phyloP scores from a whole-genome alignment of 768 basidiomycete species.

The Suillus decipiens region DNA sequence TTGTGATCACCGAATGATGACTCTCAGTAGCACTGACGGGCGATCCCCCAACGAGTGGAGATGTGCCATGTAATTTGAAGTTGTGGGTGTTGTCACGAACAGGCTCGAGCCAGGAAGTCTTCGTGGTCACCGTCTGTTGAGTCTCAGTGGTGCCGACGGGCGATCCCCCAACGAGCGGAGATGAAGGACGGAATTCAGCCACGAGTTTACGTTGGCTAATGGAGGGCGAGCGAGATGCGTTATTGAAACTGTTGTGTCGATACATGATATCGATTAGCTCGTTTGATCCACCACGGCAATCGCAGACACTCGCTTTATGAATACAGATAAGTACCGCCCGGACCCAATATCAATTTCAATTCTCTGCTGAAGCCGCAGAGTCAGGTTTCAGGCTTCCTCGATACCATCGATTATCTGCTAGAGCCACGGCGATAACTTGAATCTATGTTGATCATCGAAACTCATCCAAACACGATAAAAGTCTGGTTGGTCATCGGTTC shows the following conservation, averaged over 20 bases:
- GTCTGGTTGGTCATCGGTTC: neutral
- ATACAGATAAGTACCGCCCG: slow-evolving; percentile 2
- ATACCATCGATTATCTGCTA: slow-evolving; percentile 3
- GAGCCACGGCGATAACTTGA: neutral
- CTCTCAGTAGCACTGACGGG: neutral
- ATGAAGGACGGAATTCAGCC: neutral
- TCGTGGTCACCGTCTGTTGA: slow-evolving; percentile 6
- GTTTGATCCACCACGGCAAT: neutral
- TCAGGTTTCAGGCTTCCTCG: slow-evolving; percentile 4
- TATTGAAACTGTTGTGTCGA: neutral
- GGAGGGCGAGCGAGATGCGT: neutral
- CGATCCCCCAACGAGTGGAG: slow-evolving; percentile 31
- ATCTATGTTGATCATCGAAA: slow-evolving; percentile 5
- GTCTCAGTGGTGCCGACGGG: neutral
- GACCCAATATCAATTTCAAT: neutral
- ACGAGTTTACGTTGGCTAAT: slow-evolving; percentile 5
- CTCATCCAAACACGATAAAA: neutral
- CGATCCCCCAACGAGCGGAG: slow-evolving; percentile 3
- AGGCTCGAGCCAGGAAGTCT: slow-evolving; percentile 25
- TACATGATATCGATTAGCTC: neutral
- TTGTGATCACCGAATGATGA: slow-evolving; percentile 5
- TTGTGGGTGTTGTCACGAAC: slow-evolving; percentile 33
- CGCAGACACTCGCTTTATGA: neutral
- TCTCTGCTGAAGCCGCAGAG: neutral
- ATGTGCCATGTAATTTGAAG: slow-evolving; percentile 29